phyloP scores from a whole-genome alignment of 306 rosid species.

The Glycine latifolia region DNA sequence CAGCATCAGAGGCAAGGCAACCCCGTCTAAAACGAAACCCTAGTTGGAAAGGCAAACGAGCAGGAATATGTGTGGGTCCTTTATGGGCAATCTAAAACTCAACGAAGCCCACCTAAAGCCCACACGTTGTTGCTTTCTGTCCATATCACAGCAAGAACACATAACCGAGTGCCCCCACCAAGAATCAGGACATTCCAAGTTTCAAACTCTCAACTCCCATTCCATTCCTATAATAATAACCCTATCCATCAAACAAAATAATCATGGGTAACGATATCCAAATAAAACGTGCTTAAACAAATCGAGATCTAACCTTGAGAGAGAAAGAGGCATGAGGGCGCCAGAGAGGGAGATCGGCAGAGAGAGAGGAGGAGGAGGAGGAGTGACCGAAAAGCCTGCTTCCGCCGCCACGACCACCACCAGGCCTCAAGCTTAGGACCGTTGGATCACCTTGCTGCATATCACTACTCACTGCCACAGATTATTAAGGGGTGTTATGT shows the following conservation, averaged over 20 bases:
- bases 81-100: conserved; percentile 55
- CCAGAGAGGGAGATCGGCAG: conserved; percentile 64
- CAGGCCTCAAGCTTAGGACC: conserved; percentile 90
- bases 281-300: too few relatives aligned
- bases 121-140: conserved; percentile 51
- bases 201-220: neutral
- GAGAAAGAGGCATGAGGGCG: conserved; percentile 69
- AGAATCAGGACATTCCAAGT: conserved; percentile 72
- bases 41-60: conserved; percentile 11
- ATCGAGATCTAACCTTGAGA: conserved; percentile 51
- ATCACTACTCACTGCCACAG: conserved; percentile 43
- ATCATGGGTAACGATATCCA: neutral
- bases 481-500: neutral
- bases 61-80: conserved; percentile 55
- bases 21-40: neutral
- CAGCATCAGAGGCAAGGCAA: too few relatives aligned
- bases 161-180: conserved; percentile 60
- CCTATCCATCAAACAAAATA: neutral
- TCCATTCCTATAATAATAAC: neutral
- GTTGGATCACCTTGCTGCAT: conserved; percentile 88
- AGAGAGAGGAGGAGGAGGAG: conserved; percentile 40
- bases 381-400: conserved; percentile 70
- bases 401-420: conserved; percentile 95
- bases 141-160: conserved; percentile 80
- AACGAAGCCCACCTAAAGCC: conserved; percentile 63